Conservation (phyloP, 2,329 filamentous ascomycete species). For the Pestalotiopsis sp. region DNA sequence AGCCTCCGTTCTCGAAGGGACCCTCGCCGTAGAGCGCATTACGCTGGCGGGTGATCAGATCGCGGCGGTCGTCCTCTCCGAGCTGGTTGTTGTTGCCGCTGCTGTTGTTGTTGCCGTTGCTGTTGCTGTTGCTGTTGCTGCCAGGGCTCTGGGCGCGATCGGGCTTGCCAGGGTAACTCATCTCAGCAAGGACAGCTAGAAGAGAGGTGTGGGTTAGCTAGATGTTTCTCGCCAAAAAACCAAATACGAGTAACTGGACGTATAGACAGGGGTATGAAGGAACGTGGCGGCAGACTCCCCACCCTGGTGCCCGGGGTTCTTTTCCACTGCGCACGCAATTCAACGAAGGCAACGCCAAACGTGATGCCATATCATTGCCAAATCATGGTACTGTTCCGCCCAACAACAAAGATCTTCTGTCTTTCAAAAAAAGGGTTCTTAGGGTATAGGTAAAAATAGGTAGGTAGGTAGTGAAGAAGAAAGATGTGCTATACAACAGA, state of each 20-base stretch:
- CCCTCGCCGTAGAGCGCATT: slow-evolving; percentile 87
- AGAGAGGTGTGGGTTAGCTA: slow-evolving; percentile 24
- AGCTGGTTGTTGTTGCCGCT: slow-evolving; percentile 55
- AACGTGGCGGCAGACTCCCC: background rate
- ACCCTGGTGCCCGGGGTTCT: background rate
- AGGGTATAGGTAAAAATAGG: slow-evolving; percentile 10
- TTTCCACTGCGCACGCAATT: slow-evolving; percentile 1
- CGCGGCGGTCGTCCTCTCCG: slow-evolving; percentile 85
- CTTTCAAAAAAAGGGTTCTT: background rate
- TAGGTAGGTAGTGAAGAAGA: slow-evolving; percentile 13
- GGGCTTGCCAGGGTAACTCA: slow-evolving; percentile 64
- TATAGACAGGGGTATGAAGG: background rate
- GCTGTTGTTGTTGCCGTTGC: background rate
- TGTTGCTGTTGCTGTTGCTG: slow-evolving; percentile 25
- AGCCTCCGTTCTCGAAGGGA: slow-evolving; percentile 64
- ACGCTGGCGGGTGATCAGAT: slow-evolving; percentile 93
- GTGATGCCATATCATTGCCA: background rate
- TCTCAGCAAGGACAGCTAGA: slow-evolving; percentile 52
- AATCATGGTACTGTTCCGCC: background rate
- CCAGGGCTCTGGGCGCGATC: slow-evolving; percentile 84
- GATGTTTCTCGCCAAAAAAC: slow-evolving; percentile 24
- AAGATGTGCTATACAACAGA: slow-evolving; percentile 65
- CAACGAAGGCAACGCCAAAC: slow-evolving; percentile 8
- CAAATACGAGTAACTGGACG: background rate
- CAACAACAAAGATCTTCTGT: background rate